Evolutionary conservation across 306 rosid species (phyloP).

Genomic region (Sicyos baderoa): DNA sequence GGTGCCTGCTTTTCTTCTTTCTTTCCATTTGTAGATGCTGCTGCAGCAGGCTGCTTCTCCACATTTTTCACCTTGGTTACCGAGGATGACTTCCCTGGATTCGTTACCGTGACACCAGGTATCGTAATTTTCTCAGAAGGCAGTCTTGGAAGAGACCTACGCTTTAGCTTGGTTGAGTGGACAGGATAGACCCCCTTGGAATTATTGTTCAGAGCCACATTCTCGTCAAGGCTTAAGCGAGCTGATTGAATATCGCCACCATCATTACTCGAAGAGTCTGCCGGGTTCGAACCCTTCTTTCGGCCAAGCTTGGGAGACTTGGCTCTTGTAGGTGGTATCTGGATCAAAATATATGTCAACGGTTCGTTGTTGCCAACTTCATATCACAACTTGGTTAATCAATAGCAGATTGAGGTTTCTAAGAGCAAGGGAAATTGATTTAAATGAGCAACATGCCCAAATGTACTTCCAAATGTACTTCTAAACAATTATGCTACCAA

Average conservation of each 20-base stretch:
- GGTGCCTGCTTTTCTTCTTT: slow-evolving; percentile 27
- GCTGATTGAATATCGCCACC: slow-evolving; percentile 31
- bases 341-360: slow-evolving; percentile 27
- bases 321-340: slow-evolving; percentile 97
- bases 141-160: slow-evolving; percentile 85
- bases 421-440: neutral
- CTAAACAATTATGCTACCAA: neutral
- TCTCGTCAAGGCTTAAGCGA: slow-evolving; percentile 70
- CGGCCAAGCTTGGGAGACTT: slow-evolving; percentile 99
- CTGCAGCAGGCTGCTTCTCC: slow-evolving; percentile 30
- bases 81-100: slow-evolving; percentile 34
- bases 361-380: slow-evolving; percentile 9
- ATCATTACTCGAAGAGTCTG: slow-evolving; percentile 44
- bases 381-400: neutral
- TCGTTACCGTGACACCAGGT: slow-evolving; percentile 19
- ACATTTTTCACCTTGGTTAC: slow-evolving; percentile 41
- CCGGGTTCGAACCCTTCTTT: slow-evolving; percentile 44
- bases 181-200: slow-evolving; percentile 38
- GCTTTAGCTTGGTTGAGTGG: slow-evolving; percentile 56
- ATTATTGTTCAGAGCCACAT: slow-evolving; percentile 40
- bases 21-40: slow-evolving; percentile 26
- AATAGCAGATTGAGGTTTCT: neutral
- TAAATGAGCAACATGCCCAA: neutral
- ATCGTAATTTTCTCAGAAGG: slow-evolving; percentile 55
- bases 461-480: neutral